A percentile compares a stretch with the other conserved stretches of the same genome.
phyloP scores from a whole-genome alignment of 768 basidiomycete genomes.

The Mycena amicta region DNA sequence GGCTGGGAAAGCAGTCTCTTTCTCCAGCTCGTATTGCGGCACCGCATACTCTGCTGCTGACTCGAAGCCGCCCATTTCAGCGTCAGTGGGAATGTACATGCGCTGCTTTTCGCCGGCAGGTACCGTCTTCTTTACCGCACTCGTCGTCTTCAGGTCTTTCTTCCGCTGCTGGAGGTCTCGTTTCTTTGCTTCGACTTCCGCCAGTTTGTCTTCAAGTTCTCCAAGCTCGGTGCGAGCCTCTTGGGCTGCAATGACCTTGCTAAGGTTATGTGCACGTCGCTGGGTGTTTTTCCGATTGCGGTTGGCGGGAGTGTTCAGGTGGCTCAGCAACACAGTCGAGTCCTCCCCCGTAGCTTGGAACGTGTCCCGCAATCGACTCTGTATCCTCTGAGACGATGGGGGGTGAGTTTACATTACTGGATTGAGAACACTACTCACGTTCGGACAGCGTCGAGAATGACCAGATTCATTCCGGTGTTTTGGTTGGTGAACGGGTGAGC shows the following conservation, averaged over 20 bases:
- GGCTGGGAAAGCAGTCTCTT: too few relatives aligned
- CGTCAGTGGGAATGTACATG: too few relatives aligned
- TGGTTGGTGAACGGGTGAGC: slow-evolving; percentile 22
- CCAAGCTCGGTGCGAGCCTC: background rate
- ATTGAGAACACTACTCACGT: slow-evolving; percentile 4
- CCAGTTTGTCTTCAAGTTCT: slow-evolving; percentile 4
- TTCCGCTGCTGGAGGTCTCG: background rate
- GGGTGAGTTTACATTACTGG: background rate
- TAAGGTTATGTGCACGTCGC: background rate
- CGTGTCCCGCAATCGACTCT: slow-evolving; percentile 7
- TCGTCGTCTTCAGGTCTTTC: background rate
- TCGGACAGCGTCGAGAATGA: slow-evolving; percentile 20
- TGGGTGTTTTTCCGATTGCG: slow-evolving; percentile 1
- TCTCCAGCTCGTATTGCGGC: too few relatives aligned
- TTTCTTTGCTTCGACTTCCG: background rate
- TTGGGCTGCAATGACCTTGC: background rate
- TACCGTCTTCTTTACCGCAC: too few relatives aligned
- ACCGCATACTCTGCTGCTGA: too few relatives aligned
- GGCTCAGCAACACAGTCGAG: slow-evolving; percentile 1
- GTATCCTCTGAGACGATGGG: background rate
- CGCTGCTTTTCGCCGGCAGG: too few relatives aligned
- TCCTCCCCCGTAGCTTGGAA: background rate
- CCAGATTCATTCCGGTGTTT: slow-evolving; percentile 18
- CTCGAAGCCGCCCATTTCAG: too few relatives aligned
- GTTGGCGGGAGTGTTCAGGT: slow-evolving; percentile 1